These are phyloP conservation scores for Cytidiella melzeri DNA, from an alignment of 768 basidiomycete genomes.

Conservation along the genomic window DNA sequence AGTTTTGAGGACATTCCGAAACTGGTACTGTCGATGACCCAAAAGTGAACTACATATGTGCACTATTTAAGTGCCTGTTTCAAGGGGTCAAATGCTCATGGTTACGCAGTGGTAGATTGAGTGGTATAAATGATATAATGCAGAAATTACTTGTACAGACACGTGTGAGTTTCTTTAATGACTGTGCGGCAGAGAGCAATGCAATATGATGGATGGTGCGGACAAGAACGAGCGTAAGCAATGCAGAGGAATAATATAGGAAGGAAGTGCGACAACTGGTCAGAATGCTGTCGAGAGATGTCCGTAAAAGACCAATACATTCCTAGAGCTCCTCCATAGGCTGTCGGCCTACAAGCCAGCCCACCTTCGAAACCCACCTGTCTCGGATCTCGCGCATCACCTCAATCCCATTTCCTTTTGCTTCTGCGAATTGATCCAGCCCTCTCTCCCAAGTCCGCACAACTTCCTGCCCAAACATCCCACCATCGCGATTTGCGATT, in stretches of 20 bases:
- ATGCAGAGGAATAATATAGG: conserved; percentile 7
- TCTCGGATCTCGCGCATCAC: conserved; percentile 46
- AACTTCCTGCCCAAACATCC: conserved; percentile 75
- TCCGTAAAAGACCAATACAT: conserved; percentile 10
- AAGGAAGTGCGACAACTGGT: background rate
- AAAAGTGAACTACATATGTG: too few species aligned
- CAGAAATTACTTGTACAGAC: background rate
- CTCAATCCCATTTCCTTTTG: conserved; percentile 38
- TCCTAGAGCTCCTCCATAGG: conserved; percentile 31
- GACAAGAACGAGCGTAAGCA: conserved; percentile 6
- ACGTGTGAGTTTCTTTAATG: background rate
- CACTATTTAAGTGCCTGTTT: too few species aligned
- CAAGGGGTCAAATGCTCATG: background rate
- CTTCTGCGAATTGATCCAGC: conserved; percentile 59
- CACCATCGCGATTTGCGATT: conserved; percentile 62
- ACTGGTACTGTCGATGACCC: too few species aligned
- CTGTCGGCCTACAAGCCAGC: conserved; percentile 64
- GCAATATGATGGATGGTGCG: background rate
- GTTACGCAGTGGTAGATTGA: background rate
- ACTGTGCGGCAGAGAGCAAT: background rate
- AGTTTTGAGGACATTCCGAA: too few species aligned
- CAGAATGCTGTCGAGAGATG: conserved; percentile 30
- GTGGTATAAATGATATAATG: background rate
- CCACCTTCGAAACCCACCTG: conserved; percentile 66
- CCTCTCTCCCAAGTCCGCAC: conserved; percentile 64